Conservation (phyloP, 106 monocot species). For the Phalaenopsis aphrodite region DNA sequence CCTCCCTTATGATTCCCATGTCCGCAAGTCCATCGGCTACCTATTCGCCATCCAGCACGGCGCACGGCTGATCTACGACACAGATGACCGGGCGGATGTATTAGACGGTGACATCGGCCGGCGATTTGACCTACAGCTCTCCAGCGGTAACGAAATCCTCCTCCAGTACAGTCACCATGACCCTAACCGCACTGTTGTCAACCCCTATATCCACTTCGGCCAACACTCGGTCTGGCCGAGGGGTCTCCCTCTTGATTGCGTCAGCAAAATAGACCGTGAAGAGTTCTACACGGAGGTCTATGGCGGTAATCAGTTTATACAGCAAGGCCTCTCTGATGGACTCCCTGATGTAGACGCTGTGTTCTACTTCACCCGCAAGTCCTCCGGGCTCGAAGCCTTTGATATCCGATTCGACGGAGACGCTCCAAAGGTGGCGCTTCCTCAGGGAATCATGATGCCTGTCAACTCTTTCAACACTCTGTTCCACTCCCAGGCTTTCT, state of each 20-base stretch:
- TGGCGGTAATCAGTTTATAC: conserved; percentile 81
- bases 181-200: conserved; percentile 73
- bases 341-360: conserved; percentile 86
- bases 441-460: conserved; percentile 78
- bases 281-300: conserved; percentile 89
- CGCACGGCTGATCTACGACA: conserved; percentile 74
- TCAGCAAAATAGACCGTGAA: conserved; percentile 68
- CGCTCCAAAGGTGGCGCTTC: conserved; percentile 75
- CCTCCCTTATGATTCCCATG: conserved; percentile 48
- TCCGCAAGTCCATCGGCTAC: conserved; percentile 64
- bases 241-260: conserved; percentile 70
- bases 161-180: conserved; percentile 88
- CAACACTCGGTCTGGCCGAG: conserved; percentile 96
- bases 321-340: conserved; percentile 91
- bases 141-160: conserved; percentile 30
- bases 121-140: conserved; percentile 65
- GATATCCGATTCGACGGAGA: conserved; percentile 71
- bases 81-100: conserved; percentile 75
- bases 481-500: conserved; percentile 79
- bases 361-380: conserved; percentile 94
- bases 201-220: conserved; percentile 92
- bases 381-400: conserved; percentile 45
- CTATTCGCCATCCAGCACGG: conserved; percentile 89
- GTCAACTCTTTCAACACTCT: conserved; percentile 90
- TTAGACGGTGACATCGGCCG: conserved; percentile 41